A percentile compares a stretch with the other conserved stretches of the same genome.
These are phyloP conservation scores for Hypoxylon perforatum DNA, from an alignment of 495 filamentous ascomycete genomes.

Conservation along the genomic window DNA sequence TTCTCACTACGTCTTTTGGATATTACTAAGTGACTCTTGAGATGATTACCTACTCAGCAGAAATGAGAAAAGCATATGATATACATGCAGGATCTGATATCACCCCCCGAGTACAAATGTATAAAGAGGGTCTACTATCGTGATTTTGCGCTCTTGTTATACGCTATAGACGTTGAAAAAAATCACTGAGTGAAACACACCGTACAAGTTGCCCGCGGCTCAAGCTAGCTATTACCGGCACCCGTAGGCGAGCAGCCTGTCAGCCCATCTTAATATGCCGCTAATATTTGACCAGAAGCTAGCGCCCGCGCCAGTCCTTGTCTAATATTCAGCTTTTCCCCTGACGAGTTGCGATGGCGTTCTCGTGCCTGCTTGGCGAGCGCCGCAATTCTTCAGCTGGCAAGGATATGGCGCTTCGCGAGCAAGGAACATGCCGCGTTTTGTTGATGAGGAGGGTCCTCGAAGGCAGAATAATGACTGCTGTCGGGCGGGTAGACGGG, in stretches of 20 bases:
- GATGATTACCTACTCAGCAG: too few relatives aligned
- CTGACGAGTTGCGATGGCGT: conserved; percentile 17
- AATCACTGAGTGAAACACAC: too few relatives aligned
- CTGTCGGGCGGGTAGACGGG: background rate
- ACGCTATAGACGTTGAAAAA: too few relatives aligned
- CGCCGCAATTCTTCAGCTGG: conserved; percentile 31
- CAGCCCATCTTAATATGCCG: conserved; percentile 14
- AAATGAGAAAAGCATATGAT: too few relatives aligned
- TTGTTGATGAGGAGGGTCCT: background rate
- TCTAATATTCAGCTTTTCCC: conserved; percentile 27
- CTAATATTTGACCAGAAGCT: conserved; percentile 20
- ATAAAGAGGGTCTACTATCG: too few relatives aligned
- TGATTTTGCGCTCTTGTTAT: too few relatives aligned
- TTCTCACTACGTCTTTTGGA: too few relatives aligned
- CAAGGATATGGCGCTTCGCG: conserved; percentile 34
- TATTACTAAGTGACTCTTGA: too few relatives aligned
- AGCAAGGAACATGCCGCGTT: conserved; percentile 6
- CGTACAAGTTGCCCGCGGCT: too few relatives aligned
- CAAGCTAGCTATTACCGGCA: conserved; percentile 8
- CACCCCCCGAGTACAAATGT: too few relatives aligned
- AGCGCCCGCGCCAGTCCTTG: conserved; percentile 17
- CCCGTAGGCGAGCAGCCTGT: conserved; percentile 9
- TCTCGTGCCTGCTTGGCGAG: conserved; percentile 20
- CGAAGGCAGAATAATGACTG: background rate
- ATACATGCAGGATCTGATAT: too few relatives aligned